Conservation (phyloP, 2,329 filamentous ascomycete species). For the Aspergillus ustus region DNA sequence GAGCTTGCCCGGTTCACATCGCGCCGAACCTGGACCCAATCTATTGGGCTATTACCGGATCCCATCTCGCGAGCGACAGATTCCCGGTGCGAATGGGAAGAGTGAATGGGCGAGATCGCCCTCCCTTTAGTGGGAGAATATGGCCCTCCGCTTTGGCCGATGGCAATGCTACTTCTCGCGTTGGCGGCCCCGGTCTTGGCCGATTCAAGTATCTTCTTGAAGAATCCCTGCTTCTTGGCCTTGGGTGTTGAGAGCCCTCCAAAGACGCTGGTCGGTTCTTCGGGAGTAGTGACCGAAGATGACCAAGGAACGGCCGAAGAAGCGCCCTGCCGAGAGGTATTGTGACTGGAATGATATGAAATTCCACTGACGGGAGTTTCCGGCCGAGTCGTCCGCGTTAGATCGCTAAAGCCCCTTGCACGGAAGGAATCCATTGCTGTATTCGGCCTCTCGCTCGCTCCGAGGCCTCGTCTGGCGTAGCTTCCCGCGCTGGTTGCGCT, state of each 20-base stretch:
- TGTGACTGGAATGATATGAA: constrained; percentile 91
- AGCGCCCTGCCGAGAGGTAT: constrained; percentile 58
- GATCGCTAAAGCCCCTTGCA: constrained; percentile 44
- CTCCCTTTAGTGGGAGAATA: constrained; percentile 55
- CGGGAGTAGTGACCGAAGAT: constrained; percentile 46
- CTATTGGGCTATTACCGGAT: constrained; percentile 60
- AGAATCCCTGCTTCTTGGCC: constrained; percentile 83
- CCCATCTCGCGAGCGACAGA: constrained; percentile 73
- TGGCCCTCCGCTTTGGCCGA: constrained; percentile 56
- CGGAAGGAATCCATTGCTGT: constrained; percentile 48
- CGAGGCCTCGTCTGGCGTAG: constrained; percentile 73
- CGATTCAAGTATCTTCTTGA: constrained; percentile 92
- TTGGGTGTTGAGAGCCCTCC: constrained; percentile 79
- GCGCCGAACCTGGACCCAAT: constrained; percentile 97
- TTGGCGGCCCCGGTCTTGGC: constrained; percentile 93
- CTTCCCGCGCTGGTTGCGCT: constrained; percentile 96
- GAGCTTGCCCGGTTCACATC: constrained; percentile 97
- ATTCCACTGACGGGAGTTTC: constrained; percentile 70
- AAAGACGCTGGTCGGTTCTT: constrained; percentile 70
- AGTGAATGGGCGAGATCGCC: constrained; percentile 49
- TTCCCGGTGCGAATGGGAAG: constrained; percentile 47
- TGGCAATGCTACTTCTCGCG: constrained; percentile 81
- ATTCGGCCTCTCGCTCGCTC: constrained; percentile 46
- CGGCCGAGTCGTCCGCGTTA: constrained; percentile 46
- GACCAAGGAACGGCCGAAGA: constrained; percentile 70